These are phyloP conservation scores for Letharia lupina DNA, from an alignment of 495 filamentous ascomycete genomes.

Conservation along the genomic window DNA sequence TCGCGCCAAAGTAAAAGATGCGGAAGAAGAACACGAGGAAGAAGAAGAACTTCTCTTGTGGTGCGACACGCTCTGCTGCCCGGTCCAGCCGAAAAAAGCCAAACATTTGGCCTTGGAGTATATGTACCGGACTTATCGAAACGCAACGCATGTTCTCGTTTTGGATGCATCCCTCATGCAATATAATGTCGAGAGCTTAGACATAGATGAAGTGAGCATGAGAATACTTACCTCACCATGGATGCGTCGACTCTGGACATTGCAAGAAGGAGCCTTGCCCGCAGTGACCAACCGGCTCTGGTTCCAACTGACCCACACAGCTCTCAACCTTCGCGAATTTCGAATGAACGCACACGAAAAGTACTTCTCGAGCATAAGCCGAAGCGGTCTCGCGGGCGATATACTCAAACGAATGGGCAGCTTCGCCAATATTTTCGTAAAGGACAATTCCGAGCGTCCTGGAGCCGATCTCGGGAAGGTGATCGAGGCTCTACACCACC, in stretches of 20 bases:
- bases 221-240: not conserved
- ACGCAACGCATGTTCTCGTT: conserved; percentile 15
- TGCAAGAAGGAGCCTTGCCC: conserved; percentile 12
- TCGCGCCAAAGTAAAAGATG: not conserved
- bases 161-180: conserved; percentile 5
- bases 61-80: conserved; percentile 21
- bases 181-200: not conserved
- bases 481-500: conserved; percentile 4
- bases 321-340: not conserved
- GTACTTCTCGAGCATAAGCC: not conserved
- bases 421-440: not conserved
- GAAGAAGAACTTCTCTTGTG: conserved; percentile 9
- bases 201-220: not conserved
- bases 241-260: conserved; percentile 14
- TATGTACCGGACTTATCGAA: conserved; percentile 14
- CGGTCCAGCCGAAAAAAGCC: not conserved
- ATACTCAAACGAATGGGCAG: not conserved
- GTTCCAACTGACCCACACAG: conserved; percentile 13
- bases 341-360: not conserved
- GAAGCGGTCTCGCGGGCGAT: not conserved
- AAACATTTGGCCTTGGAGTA: conserved; percentile 7
- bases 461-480: not conserved
- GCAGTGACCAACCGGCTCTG: conserved; percentile 4
- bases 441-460: not conserved
- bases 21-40: not conserved